These are phyloP conservation scores for Coix lacrymajobi DNA, from an alignment of 176 grass and related monocot species.

Conservation along the genomic window DNA sequence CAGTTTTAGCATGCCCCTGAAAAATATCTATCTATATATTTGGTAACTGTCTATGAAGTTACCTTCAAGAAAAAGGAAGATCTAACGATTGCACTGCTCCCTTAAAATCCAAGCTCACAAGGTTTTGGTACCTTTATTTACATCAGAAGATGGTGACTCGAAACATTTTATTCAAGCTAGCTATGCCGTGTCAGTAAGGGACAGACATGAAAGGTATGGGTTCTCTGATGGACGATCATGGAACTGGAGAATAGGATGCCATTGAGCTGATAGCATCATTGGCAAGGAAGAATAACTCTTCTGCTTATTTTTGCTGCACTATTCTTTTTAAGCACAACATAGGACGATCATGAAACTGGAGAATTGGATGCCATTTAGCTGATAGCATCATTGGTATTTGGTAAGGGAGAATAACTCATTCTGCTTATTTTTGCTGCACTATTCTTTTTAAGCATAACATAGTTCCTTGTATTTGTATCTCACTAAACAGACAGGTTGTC, in stretches of 20 bases:
- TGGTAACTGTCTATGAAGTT: background rate
- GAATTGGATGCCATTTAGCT: constrained; percentile 14
- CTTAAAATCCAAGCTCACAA: background rate
- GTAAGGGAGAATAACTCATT: no score
- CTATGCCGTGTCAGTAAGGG: background rate
- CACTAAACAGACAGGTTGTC: background rate
- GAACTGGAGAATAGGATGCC: constrained; percentile 20
- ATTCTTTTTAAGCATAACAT: background rate
- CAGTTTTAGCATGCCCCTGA: background rate
- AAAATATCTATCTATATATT: background rate
- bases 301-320: background rate
- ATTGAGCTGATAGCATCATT: background rate
- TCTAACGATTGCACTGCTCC: background rate
- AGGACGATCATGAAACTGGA: background rate
- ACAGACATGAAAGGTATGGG: background rate
- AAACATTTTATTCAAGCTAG: background rate
- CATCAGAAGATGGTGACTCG: background rate
- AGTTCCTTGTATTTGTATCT: background rate
- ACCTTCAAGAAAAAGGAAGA: background rate
- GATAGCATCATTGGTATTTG: background rate
- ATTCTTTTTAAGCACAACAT: background rate
- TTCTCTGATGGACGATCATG: background rate
- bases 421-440: no score
- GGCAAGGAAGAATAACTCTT: background rate
- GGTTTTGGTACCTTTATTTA: background rate